Base-by-base conservation (phyloP, 345 rosid genomes). In the Gossypium ekmanianum region DNA sequence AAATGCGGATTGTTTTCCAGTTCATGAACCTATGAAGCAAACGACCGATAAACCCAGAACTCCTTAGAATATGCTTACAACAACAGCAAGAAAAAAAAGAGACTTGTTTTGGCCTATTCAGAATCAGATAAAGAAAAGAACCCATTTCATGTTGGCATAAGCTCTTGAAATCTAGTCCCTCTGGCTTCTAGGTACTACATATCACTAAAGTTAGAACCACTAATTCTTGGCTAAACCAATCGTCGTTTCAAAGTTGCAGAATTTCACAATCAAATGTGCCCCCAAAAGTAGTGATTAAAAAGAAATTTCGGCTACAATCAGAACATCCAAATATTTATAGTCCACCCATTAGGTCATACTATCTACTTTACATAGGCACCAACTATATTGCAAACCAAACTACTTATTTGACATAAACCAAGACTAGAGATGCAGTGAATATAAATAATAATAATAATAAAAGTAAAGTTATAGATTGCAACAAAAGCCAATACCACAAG, bases 1-100 rank as follows among this genome's bases (percentile, higher is more conserved):
- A 87, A 94, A 83, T 86, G 57, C 0, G 97, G 97, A 72, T 86
- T 80, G 75, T 94, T 90, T 77, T 94, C 98, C 44, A 94, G 85
- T 77, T 89, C 93, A 62, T 92, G 91, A 13, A 92, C 98, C 98
- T 89, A 68, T 64, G 11, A 2, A 3, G 51, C 3, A 9, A 26
- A 50, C 16, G 13, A 17, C 13, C 61, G 10, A 54, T 58, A 22
- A 68, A 76, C 11, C 11, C 65, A 72, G 10, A 68, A 62, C 34
- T 44, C 18, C 0, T 48, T 47, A 22, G 14, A 68, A 50, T 26
- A 14, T 68, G 13, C 58, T 24, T 68, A 14, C 58, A 50, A 68
- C 13, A 24, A 34, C 7, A 34, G 1, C 7, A 34, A 34, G 7
- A 34, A 34, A 34, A 34, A 24, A 1, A 20, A 20, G 22, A 22